Base-by-base conservation (phyloP, 2,329 filamentous ascomycete genomes). In the Phaeosphaeria sp. region DNA sequence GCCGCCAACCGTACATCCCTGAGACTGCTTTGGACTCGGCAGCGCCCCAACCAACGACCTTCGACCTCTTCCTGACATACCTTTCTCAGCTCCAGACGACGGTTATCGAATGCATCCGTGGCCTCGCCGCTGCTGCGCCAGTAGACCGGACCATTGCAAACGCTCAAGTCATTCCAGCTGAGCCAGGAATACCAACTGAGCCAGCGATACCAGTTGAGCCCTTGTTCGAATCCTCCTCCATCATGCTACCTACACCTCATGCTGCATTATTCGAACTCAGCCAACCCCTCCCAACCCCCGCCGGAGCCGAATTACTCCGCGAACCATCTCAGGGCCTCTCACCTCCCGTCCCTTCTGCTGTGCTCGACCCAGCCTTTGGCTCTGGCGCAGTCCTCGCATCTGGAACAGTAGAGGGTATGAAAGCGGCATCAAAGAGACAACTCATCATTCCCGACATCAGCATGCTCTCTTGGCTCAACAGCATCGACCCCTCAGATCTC, bases 91-190 rank as follows among this genome's bases (percentile, higher is more conserved):
- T 55, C 3, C 24, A 49, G 18, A 49, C 20, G 7, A 55, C 39
- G 18, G 52, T 50, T 24, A 55, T 55, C 18, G 52, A 55, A 22
- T 55, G 52, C 18, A 55, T 55, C 18, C 52, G 52, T n/a, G 24
- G 30, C 18, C 11, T 55, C 18, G 47, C 39, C 7, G 25, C 24
- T 9, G 43, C n/a, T 3, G 8, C 11, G 13, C 52, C 36, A 6
- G 44, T n/a, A 24, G 22, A 40, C 27, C 44, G 9, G 27, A 17
- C 21, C 4, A 13, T 17, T 11, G 15, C 3, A 46, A 17, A 21
- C 8, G 20, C 44, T 11, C 21, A 13, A 17, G 9, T 46, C 21
- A 20, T 20, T 9, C 40, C 18, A 17, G 9, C 15, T 20, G 40
- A 18, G 15, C 40, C 40, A 43, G 30, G 30, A 7, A 20, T 20